Conservation (phyloP, 2,329 filamentous ascomycete species). For the Penicillium brasilianum region DNA sequence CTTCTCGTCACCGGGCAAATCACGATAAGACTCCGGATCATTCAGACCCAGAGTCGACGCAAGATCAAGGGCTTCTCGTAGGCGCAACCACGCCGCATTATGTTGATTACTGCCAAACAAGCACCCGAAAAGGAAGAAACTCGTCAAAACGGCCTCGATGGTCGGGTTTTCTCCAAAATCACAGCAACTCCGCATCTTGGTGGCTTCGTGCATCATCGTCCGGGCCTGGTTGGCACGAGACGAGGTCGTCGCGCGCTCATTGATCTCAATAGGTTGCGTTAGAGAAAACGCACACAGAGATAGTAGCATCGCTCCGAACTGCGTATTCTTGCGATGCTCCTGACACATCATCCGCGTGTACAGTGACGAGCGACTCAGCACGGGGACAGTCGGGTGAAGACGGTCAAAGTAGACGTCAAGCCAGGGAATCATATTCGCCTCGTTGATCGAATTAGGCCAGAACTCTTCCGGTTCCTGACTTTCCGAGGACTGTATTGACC, state of each 20-base stretch:
- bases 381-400: constrained; percentile 50
- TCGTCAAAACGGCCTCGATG: constrained; percentile 61
- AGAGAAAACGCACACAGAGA: constrained; percentile 51
- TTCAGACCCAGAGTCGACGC: constrained; percentile 49
- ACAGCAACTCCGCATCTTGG: constrained; percentile 50
- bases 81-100: constrained; percentile 76
- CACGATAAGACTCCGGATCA: constrained; percentile 45
- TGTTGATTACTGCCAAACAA: constrained; percentile 74
- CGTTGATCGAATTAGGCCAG: constrained; percentile 48
- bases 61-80: constrained; percentile 68
- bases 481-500: constrained; percentile 26
- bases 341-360: constrained; percentile 49
- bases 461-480: constrained; percentile 33
- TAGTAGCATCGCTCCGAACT: constrained; percentile 52
- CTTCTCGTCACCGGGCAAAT: constrained; percentile 43
- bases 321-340: constrained; percentile 50
- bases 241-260: constrained; percentile 44
- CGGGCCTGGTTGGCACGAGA: constrained; percentile 46
- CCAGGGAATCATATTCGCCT: constrained; percentile 49
- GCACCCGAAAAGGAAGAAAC: constrained; percentile 76
- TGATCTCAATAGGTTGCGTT: constrained; percentile 52
- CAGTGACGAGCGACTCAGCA: constrained; percentile 48
- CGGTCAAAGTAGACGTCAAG: constrained; percentile 54
- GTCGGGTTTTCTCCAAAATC: constrained; percentile 50
- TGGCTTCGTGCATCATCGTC: constrained; percentile 50